These are phyloP conservation scores for Inonotus hispidus DNA, from an alignment of 1,284 basidiomycete species.

Conservation along the genomic window DNA sequence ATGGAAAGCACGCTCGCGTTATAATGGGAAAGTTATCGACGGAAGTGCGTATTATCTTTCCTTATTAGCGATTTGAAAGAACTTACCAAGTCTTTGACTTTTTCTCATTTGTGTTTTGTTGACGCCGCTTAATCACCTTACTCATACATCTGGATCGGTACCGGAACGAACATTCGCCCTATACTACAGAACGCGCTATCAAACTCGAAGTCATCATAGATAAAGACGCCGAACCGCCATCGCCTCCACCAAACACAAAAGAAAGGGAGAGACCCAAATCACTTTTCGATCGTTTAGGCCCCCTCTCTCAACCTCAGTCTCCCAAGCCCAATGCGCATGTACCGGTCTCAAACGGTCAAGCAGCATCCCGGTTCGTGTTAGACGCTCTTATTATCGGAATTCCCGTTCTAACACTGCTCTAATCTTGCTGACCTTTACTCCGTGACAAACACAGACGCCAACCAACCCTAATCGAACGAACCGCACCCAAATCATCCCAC, in stretches of 20 bases:
- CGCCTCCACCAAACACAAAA: not conserved
- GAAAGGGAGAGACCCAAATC: constrained; percentile 1
- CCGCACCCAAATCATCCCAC: constrained; percentile 9
- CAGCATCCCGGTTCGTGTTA: not conserved
- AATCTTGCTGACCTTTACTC: not conserved
- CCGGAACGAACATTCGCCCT: not conserved
- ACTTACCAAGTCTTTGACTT: too few relatives aligned
- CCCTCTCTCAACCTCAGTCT: not conserved
- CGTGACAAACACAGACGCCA: not conserved
- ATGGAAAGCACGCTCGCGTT: constrained; percentile 52
- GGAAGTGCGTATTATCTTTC: constrained; percentile 47
- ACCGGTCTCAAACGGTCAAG: not conserved
- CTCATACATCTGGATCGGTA: too few relatives aligned
- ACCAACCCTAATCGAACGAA: constrained; percentile 13
- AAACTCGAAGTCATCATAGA: constrained; percentile 16
- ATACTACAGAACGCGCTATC: constrained; percentile 12
- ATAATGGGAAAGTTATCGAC: constrained; percentile 70
- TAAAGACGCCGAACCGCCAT: not conserved
- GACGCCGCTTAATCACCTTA: too few relatives aligned
- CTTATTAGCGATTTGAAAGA: not conserved
- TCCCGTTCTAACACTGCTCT: not conserved
- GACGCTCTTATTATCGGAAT: not conserved
- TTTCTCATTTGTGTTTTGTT: too few relatives aligned
- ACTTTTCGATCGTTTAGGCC: not conserved
- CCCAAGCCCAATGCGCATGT: not conserved